phyloP scores from a whole-genome alignment of 73 alveolate species.

The Paramecium caudatum region DNA sequence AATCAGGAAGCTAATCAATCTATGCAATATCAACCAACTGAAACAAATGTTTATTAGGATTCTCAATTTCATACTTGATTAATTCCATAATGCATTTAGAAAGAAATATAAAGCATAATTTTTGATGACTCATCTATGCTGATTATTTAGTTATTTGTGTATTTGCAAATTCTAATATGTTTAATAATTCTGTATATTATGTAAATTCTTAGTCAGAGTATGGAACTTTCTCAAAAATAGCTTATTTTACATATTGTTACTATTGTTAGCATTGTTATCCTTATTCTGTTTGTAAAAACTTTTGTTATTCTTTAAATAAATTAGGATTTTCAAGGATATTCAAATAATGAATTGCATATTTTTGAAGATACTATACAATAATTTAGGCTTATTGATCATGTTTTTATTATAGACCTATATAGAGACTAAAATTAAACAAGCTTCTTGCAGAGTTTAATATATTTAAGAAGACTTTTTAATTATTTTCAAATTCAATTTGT shows the following conservation, averaged over 20 bases:
- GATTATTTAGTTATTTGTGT: constrained; percentile 22
- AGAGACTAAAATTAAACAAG: constrained; percentile 1
- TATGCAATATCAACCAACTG: constrained; percentile 1
- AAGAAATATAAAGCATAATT: constrained; percentile 1
- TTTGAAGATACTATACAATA: constrained; percentile 1
- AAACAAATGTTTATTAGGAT: constrained; percentile 52
- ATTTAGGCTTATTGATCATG: not conserved
- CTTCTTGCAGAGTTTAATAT: constrained; percentile 21
- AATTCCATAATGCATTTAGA: not conserved
- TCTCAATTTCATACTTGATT: constrained; percentile 34
- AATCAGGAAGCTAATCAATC: constrained; percentile 6
- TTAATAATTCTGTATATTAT: not conserved
- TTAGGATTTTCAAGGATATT: not conserved
- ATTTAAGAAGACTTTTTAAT: constrained; percentile 11
- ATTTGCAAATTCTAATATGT: constrained; percentile 1
- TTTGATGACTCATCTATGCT: constrained; percentile 17
- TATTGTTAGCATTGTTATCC: constrained; percentile 3
- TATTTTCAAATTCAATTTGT: constrained; percentile 42
- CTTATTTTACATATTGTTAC: not conserved
- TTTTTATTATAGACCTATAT: not conserved
- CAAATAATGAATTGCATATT: not conserved
- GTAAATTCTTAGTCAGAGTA: not conserved
- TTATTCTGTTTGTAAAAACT: not conserved
- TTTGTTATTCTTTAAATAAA: constrained; percentile 1
- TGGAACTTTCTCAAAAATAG: not conserved